Conservation (phyloP, 768 basidiomycete species). For the Ephemerocybe angulata region DNA sequence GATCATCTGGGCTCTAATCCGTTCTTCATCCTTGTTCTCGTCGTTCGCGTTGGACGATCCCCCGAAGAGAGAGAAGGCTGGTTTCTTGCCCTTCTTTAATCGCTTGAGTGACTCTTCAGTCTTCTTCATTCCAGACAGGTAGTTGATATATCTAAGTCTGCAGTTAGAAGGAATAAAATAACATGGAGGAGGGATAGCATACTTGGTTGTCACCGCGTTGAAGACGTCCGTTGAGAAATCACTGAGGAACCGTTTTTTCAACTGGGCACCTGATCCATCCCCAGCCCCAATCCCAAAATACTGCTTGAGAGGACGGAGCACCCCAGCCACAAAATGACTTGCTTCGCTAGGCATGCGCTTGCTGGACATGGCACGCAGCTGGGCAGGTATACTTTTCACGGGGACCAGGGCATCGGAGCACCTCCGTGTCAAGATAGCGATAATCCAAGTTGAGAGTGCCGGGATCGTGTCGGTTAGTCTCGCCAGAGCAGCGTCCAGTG, state of each 20-base stretch:
- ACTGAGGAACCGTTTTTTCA: slow-evolving; percentile 53
- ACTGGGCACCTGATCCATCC: slow-evolving; percentile 55
- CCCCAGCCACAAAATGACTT: slow-evolving; percentile 80
- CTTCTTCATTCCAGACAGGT: slow-evolving; percentile 83
- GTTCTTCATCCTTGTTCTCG: slow-evolving; percentile 82
- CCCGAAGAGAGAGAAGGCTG: slow-evolving; percentile 77
- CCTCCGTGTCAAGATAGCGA: slow-evolving; percentile 69
- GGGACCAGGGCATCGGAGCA: slow-evolving; percentile 82
- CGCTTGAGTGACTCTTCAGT: slow-evolving; percentile 86
- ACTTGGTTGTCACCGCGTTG: slow-evolving; percentile 68
- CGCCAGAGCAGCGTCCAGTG: slow-evolving; percentile 51
- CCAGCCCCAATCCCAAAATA: slow-evolving; percentile 63
- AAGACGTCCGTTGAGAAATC: slow-evolving; percentile 61
- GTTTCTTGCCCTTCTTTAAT: slow-evolving; percentile 82
- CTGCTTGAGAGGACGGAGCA: slow-evolving; percentile 74
- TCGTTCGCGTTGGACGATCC: slow-evolving; percentile 47
- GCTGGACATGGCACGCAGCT: slow-evolving; percentile 82
- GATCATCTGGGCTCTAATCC: slow-evolving; percentile 79
- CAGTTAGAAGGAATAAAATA: not conserved
- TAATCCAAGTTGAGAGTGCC: slow-evolving; percentile 59
- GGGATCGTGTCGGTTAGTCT: slow-evolving; percentile 49
- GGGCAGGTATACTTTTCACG: slow-evolving; percentile 84
- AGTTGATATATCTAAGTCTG: slow-evolving; percentile 64
- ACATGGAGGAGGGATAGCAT: slow-evolving; percentile 6
- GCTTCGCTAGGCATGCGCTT: slow-evolving; percentile 70